Evolutionary conservation across 2,329 filamentous ascomycete genomes (phyloP), one percentile per base, ranked within the genome.

Genomic region (Cadophora malorum): DNA sequence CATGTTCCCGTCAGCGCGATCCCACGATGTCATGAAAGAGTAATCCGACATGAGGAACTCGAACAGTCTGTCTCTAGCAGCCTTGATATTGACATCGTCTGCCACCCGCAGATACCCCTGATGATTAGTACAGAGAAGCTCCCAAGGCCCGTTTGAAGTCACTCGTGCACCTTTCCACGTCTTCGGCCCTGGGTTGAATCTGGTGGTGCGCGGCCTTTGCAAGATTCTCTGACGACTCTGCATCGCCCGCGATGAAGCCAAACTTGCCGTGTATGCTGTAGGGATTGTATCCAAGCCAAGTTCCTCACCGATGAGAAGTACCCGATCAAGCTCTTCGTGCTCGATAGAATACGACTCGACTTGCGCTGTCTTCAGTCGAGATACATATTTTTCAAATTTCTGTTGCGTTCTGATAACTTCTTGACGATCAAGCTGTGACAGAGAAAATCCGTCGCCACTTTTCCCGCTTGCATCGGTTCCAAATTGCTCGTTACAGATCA

Each of bases 21-120:
- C 70, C 71, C 71, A 73, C n/a, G 71, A 71, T 16, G 65, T 55
- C 67, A 73, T 67, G 45, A 72, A 70, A 0, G 69, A 66, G 50
- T 71, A 73, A 38, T 73, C 71, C 0, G 70, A 68, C 50, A 67
- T 55, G 25, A 73, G 45, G 59, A 73, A 73, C 9, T 70, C 67
- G 25, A 69, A 71, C 23, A 65, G 49, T 19, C 63, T 58, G 25
- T 73, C 70, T 62, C 65, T 70, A 1, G 59, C 64, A 59, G 62
- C 53, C 55, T 59, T 67, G 60, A 71, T 59, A 21, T 68, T 61
- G 3, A 62, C 56, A 14, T 69, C 69, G 41, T 71, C 70, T n/a
- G 67, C 35, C 21, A 68, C 66, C 14, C 61, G 53, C 7, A 72
- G 56, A 41, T 62, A 66, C 14, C 65, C 67, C 12, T 69, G 66